Conservation (phyloP, 352 stramenopile species). For the Globisporangium cederbergense region DNA sequence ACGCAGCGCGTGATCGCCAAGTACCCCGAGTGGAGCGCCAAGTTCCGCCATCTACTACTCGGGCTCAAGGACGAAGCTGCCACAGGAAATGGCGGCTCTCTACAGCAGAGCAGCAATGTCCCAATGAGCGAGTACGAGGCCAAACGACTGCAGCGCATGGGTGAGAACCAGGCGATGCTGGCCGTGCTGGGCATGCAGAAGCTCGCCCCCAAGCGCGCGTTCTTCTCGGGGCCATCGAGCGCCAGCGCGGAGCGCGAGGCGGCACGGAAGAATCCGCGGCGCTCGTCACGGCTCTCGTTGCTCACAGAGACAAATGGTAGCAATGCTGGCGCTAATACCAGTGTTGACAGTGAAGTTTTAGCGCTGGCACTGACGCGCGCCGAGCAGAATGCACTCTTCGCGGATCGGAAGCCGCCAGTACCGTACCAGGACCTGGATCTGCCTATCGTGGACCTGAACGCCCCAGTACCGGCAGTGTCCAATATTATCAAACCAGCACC, state of each 20-base stretch:
- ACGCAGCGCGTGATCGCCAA: neutral
- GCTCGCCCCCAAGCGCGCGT: neutral
- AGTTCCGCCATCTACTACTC: neutral
- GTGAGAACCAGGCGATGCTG: slow-evolving; percentile 43
- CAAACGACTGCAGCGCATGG: slow-evolving; percentile 54
- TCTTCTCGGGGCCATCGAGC: neutral
- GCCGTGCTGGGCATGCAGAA: slow-evolving; percentile 33
- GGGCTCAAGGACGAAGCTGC: neutral
- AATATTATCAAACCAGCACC: neutral
- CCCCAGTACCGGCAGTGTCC: neutral
- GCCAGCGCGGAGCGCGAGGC: neutral
- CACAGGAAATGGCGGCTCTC: neutral
- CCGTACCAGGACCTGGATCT: slow-evolving; percentile 13
- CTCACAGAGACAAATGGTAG: neutral
- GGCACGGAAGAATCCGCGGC: slow-evolving; percentile 16
- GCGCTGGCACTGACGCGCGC: neutral
- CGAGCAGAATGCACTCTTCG: neutral
- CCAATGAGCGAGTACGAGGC: slow-evolving; percentile 47
- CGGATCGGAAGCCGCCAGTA: neutral
- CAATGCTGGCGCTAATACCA: too few species aligned
- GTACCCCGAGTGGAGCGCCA: neutral
- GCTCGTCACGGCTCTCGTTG: slow-evolving; percentile 21
- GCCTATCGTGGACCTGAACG: slow-evolving; percentile 10
- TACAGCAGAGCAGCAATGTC: neutral
- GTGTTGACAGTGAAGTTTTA: neutral